Percentiles rank a stretch among this genome's conserved stretches.
Evolutionary conservation across 2,329 filamentous ascomycete genomes (phyloP).

Genomic region (Hirsutella thompsonii): DNA sequence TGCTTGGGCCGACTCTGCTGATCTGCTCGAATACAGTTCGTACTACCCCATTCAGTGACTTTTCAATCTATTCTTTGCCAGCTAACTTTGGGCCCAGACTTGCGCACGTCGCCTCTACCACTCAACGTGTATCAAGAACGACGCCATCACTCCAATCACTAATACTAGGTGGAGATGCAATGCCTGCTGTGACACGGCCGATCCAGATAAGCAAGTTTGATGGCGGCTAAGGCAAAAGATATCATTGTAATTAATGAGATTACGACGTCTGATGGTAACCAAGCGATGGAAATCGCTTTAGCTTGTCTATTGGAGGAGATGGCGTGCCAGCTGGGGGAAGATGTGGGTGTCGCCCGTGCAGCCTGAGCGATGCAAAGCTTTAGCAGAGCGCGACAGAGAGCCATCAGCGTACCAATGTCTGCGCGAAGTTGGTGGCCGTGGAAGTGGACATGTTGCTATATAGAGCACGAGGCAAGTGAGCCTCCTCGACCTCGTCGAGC

Average conservation of each 20-base stretch:
- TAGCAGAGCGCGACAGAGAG: too few species aligned
- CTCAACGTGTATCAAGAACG: conserved; percentile 27
- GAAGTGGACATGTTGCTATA: too few species aligned
- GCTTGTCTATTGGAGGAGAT: not conserved
- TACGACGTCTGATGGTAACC: too few species aligned
- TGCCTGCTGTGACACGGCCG: conserved; percentile 16
- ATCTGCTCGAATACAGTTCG: conserved; percentile 38
- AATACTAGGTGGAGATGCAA: conserved; percentile 31
- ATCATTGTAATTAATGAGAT: too few species aligned
- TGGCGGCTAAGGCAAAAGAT: conserved; percentile 3
- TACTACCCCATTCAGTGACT: not conserved
- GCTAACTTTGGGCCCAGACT: conserved; percentile 14
- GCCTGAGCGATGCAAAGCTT: too few species aligned
- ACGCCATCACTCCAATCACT: conserved; percentile 21
- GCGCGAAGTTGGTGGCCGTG: too few species aligned
- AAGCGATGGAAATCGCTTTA: not conserved
- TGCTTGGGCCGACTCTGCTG: conserved; percentile 32
- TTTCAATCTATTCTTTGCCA: too few species aligned
- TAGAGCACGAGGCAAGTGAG: too few species aligned
- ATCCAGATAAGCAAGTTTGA: conserved; percentile 6
- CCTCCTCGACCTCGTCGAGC: too few species aligned
- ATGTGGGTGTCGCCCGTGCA: too few species aligned
- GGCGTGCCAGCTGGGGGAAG: too few species aligned
- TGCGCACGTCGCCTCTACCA: conserved; percentile 35
- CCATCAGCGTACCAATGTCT: too few species aligned